phyloP scores from a whole-genome alignment of 805 yeast species.

The Teunomyces pallodes region DNA sequence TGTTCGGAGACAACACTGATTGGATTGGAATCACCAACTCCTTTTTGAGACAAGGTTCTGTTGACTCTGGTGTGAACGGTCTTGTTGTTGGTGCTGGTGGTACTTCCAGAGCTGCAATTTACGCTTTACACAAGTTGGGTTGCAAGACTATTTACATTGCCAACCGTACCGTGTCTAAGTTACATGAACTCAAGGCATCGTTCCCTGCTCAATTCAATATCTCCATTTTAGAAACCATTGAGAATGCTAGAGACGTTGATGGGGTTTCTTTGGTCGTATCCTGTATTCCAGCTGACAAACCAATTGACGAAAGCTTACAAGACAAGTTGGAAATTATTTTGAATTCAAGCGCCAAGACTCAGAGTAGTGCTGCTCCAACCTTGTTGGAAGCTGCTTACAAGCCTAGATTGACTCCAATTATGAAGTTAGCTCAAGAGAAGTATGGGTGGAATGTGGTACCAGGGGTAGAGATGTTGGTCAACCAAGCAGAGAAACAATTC shows the following conservation, averaged over 20 bases:
- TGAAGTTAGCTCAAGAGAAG: slow-evolving; percentile 66
- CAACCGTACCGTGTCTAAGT: slow-evolving; percentile 74
- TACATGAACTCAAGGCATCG: slow-evolving; percentile 52
- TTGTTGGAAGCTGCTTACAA: slow-evolving; percentile 93
- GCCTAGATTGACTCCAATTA: slow-evolving; percentile 81
- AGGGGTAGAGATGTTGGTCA: slow-evolving; percentile 88
- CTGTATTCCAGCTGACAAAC: slow-evolving; percentile 81
- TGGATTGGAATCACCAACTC: slow-evolving; percentile 86
- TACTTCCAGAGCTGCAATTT: slow-evolving; percentile 91
- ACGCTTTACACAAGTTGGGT: slow-evolving; percentile 78
- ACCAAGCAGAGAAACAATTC: slow-evolving; percentile 91
- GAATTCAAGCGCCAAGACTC: slow-evolving; percentile 32
- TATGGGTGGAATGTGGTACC: slow-evolving; percentile 79
- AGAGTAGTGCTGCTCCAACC: slow-evolving; percentile 46
- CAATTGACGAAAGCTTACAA: slow-evolving; percentile 54
- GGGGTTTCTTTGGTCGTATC: slow-evolving; percentile 63
- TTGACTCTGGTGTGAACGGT: slow-evolving; percentile 48
- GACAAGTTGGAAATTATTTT: slow-evolving; percentile 48
- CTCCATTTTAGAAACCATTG: slow-evolving; percentile 50
- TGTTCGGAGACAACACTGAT: slow-evolving; percentile 89
- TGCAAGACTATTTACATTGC: slow-evolving; percentile 72
- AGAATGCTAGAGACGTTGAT: slow-evolving; percentile 43
- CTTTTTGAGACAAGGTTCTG: slow-evolving; percentile 59
- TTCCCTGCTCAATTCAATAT: slow-evolving; percentile 65
- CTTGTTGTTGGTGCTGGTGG: slow-evolving; percentile 97